Evolutionary conservation across 345 rosid species (phyloP).

Genomic region (Excoecaria agallocha): DNA sequence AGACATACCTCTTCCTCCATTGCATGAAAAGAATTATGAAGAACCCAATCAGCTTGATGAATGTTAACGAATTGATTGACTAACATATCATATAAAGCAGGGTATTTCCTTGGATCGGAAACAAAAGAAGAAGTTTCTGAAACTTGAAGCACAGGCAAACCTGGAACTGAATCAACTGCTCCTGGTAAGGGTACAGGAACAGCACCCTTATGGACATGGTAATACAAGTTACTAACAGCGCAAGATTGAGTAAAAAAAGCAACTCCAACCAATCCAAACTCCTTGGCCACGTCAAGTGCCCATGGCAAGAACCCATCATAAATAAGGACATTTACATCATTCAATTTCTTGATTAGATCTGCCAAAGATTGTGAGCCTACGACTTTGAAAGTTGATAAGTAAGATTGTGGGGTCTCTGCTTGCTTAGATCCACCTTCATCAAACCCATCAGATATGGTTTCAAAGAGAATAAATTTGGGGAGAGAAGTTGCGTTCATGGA

Average conservation of each 20-base stretch:
- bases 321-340: no score
- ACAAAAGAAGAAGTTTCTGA: conserved; percentile 32
- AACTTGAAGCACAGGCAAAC: conserved; percentile 24
- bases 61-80: conserved; percentile 12
- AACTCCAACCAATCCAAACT: no score
- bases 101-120: conserved; percentile 17
- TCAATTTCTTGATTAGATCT: no score
- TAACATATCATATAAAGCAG: conserved; percentile 12
- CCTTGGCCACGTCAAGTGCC: no score
- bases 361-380: no score
- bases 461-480: no score
- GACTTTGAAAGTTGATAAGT: no score
- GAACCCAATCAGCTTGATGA: conserved; percentile 30
- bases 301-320: no score
- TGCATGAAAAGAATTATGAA: conserved; percentile 22
- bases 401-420: no score
- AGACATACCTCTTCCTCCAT: conserved; percentile 19
- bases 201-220: conserved; percentile 21
- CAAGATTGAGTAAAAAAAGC: conserved; percentile 64
- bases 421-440: no score
- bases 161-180: conserved; percentile 19
- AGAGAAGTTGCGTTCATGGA: no score
- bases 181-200: conserved; percentile 11
- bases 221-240: conserved; percentile 46
- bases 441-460: no score